phyloP scores from a whole-genome alignment of 1,139 yeast species.

The Kluyveromyces sp. region DNA sequence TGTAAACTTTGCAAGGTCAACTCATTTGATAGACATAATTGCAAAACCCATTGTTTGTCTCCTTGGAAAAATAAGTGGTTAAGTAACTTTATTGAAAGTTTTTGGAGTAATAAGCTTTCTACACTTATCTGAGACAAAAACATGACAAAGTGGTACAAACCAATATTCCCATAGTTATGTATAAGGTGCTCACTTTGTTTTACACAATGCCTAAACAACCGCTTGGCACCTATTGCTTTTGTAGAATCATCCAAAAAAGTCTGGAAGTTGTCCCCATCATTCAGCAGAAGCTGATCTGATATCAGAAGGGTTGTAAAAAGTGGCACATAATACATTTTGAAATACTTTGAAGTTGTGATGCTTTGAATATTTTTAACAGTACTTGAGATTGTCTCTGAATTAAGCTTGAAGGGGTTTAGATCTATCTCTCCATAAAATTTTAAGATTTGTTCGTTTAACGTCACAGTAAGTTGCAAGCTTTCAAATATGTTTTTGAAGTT shows the following conservation, averaged over 20 bases:
- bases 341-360: slow-evolving; percentile 24
- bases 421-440: slow-evolving; percentile 13
- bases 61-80: slow-evolving; percentile 31
- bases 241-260: slow-evolving; percentile 9
- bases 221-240: slow-evolving; percentile 2
- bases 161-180: slow-evolving; percentile 33
- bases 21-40: slow-evolving; percentile 21
- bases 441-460: slow-evolving; percentile 14
- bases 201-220: slow-evolving; percentile 15
- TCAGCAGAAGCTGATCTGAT: slow-evolving; percentile 22
- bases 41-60: slow-evolving; percentile 10
- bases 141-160: slow-evolving; percentile 33
- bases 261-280: slow-evolving; percentile 2
- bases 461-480: slow-evolving; percentile 17
- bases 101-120: slow-evolving; percentile 28
- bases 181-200: slow-evolving; percentile 23
- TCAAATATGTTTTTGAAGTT: slow-evolving; percentile 12
- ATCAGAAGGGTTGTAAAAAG: slow-evolving; percentile 28
- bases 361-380: slow-evolving; percentile 19
- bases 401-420: slow-evolving; percentile 13
- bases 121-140: slow-evolving; percentile 27
- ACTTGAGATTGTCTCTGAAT: slow-evolving; percentile 2
- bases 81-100: slow-evolving; percentile 27
- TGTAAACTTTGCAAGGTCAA: slow-evolving; percentile 22
- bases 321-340: slow-evolving; percentile 12